These are phyloP conservation scores for Gypsophila paniculata DNA, from an alignment of 179 eudicot genomes.

Conservation along the genomic window DNA sequence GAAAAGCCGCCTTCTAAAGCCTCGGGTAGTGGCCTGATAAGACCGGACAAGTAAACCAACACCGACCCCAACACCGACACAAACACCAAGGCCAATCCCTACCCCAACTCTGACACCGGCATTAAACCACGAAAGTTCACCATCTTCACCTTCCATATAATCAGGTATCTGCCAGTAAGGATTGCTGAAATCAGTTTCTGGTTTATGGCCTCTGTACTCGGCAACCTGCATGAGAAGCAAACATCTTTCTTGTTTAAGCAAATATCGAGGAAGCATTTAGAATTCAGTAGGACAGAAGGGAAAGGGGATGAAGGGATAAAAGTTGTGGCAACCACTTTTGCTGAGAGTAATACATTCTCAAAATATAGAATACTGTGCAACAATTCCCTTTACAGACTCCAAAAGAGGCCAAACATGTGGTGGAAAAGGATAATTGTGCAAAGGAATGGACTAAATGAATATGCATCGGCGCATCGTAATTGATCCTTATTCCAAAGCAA, in stretches of 20 bases:
- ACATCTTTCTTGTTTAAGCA: background rate
- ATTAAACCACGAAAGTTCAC: constrained; percentile 87
- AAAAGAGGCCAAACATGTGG: no score
- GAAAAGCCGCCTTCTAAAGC: constrained; percentile 58
- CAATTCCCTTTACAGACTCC: no score
- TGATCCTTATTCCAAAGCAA: no score
- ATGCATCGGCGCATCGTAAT: no score
- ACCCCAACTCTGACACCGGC: constrained; percentile 98
- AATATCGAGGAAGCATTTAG: background rate
- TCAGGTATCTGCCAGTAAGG: constrained; percentile 49
- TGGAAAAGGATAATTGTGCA: no score
- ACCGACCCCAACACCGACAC: constrained; percentile 82
- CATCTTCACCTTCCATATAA: constrained; percentile 79
- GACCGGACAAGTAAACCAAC: constrained; percentile 76
- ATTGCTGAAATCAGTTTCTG: constrained; percentile 45
- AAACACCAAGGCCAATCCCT: constrained; percentile 85
- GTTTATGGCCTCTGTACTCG: constrained; percentile 43
- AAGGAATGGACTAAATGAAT: no score
- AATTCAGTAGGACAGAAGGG: background rate
- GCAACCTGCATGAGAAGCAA: constrained; percentile 38
- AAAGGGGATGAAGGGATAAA: no score
- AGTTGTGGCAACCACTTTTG: no score
- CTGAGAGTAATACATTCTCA: no score
- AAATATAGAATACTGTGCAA: no score
- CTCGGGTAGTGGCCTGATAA: constrained; percentile 71